Evolutionary conservation across 257 asterid species (phyloP), one percentile per base, ranked within the genome.

Genomic region (Striga asiatica): DNA sequence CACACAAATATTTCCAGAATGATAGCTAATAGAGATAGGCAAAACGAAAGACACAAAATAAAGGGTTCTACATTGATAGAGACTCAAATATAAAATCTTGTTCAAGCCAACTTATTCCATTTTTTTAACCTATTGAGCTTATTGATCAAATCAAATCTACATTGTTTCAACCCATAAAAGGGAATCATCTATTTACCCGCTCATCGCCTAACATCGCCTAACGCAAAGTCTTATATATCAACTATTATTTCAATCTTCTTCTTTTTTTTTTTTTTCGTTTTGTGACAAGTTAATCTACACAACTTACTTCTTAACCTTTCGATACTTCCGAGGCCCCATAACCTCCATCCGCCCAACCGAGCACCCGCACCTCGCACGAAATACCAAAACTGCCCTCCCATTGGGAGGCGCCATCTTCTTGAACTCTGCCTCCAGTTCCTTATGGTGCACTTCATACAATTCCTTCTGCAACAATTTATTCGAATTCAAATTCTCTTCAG

Each of bases 361-460:
- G 65, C 98, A 92, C 37, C 98, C 98, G 62, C 98, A 92, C 64
- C 95, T 78, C 0, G 81, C 94, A 31, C 95, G 84, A 52, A 87
- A 92, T 22, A 88, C 80, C 24, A 92, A 76, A 41, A 92, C 80
- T 8, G 97, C 98, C 73, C 88, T 76, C 57, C 98, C 98, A 63
- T 92, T 92, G 27, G 80, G 81, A 0, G 98, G 98, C 7, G 94
- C 97, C 94, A 88, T 77, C 79, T 85, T 81, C 88, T 81, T 92
- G 17, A 92, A 94, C 85, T 92, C 97, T 1, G 86, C 84, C 72
- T 87, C 98, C 70, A 92, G 34, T 60, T 84, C 95, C 80, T 78
- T 63, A 38, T 88, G 94, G 21, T 81, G 87, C 77, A 87, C 51
- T 67, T 84, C 86, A 25, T 84, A 82, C 16, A 92, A 21, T 5